Evolutionary conservation across 2,329 filamentous ascomycete species (phyloP), one percentile per base, ranked within the genome.

Genomic region (Torrubiellomyces zombiae): DNA sequence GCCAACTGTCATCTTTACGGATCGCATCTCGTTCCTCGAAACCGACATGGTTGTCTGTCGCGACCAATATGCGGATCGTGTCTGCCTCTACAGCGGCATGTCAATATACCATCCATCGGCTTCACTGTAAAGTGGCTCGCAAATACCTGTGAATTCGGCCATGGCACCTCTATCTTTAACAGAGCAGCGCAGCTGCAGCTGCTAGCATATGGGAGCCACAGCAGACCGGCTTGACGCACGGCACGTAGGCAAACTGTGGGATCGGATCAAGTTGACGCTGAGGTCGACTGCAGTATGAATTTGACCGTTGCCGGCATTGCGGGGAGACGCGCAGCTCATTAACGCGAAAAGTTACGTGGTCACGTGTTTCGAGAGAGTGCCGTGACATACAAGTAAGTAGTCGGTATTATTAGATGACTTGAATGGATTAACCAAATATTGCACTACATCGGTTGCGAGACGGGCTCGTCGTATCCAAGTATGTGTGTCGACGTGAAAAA

Each of bases 11-110:
- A 47, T 95, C 81, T 36, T 85, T 86, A n/a, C 89, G 81, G 32
- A 89, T 79, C 2, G 81, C 70, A 49, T 98, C 85, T 40, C 85
- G 75, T 53, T 98, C 89, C 44, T 82, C 80, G 52, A 83, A 95
- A 26, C 89, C 89, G 32, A 98, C 89, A 76, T 98, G 89, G 39
- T 91, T 95, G 49, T 98, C 89, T 10, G 86, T 95, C 19, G 89
- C 76, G 31, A 98, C 67, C 18, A 98, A 72, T 36, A 98, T 89
- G 36, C 82, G 81, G 43, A 98, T 94, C 0, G 82, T 92, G 55
- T 98, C 82, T 38, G 78, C 53, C 28, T 57, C 62, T 64, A 26
- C 5, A 27, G 28, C 26, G 18, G n/a, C n/a, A n/a, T n/a, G n/a
- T n/a, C n/a, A n/a, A n/a, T n/a, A n/a, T n/a, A n/a, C n/a, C n/a